Conservation (phyloP, 2,329 filamentous ascomycete genomes). For the Tolypocladium nubicola region DNA sequence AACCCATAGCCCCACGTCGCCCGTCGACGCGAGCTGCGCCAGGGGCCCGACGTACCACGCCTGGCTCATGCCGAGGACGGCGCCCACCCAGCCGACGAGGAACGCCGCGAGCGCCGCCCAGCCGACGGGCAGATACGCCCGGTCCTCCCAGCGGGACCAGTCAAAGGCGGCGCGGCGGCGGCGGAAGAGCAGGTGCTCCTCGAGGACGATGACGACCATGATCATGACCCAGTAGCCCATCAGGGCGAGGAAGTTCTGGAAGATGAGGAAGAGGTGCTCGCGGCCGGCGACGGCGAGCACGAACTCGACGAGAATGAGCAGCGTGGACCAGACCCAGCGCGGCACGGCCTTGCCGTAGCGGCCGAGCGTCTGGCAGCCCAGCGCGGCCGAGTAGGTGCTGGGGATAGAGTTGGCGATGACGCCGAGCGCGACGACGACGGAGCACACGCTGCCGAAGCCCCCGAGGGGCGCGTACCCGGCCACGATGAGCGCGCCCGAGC, state of each 20-base stretch:
- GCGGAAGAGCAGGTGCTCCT: conserved; percentile 34
- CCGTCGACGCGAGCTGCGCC: conserved; percentile 40
- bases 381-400: conserved; percentile 45
- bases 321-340: conserved; percentile 41
- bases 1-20: conserved; percentile 40
- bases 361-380: conserved; percentile 49
- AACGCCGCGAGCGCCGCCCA: conserved; percentile 33
- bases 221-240: conserved; percentile 46
- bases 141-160: conserved; percentile 34
- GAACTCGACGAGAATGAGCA: conserved; percentile 43
- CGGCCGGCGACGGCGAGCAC: conserved; percentile 44
- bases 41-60: conserved; percentile 49
- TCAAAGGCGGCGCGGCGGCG: conserved; percentile 25
- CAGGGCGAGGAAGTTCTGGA: conserved; percentile 41
- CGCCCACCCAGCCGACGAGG: conserved; percentile 34
- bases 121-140: conserved; percentile 30
- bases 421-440: conserved; percentile 43
- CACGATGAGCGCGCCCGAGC: conserved; percentile 45
- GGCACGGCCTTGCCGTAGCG: conserved; percentile 42
- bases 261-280: conserved; percentile 39
- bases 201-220: conserved; percentile 35
- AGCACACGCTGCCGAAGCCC: conserved; percentile 46
- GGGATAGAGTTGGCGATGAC: conserved; percentile 45
- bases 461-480: conserved; percentile 42
- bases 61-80: conserved; percentile 47